These are phyloP conservation scores for Theobroma cacao DNA, from an alignment of 345 rosid genomes.

Conservation along the genomic window DNA sequence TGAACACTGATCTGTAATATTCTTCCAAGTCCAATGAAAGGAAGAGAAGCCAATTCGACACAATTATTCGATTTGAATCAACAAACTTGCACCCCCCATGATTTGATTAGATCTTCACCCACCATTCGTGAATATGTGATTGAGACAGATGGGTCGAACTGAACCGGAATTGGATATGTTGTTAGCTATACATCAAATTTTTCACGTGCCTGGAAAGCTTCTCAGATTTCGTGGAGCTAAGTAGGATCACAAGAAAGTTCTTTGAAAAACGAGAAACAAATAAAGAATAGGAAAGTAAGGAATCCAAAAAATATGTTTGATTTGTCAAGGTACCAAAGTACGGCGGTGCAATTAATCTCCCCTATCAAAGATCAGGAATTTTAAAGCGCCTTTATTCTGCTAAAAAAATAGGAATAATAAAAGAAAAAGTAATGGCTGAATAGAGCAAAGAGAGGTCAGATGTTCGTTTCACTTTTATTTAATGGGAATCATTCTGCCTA, in stretches of 20 bases:
- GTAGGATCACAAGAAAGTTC: background rate
- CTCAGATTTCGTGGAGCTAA: background rate
- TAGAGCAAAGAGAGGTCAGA: background rate
- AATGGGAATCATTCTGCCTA: background rate
- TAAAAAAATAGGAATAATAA: background rate
- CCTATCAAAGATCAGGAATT: background rate
- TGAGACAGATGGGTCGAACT: background rate
- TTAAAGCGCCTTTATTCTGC: background rate
- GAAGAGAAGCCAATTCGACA: slow-evolving; percentile 3
- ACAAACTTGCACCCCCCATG: background rate
- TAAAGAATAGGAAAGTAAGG: too few relatives aligned
- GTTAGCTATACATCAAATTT: background rate
- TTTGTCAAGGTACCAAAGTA: background rate
- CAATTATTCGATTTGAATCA: slow-evolving; percentile 17
- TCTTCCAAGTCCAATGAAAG: background rate
- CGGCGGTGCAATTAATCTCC: background rate
- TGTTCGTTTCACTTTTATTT: background rate
- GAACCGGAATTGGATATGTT: background rate
- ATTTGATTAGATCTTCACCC: background rate
- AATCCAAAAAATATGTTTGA: too few relatives aligned
- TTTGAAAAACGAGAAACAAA: too few relatives aligned
- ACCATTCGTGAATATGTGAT: background rate
- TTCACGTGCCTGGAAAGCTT: background rate
- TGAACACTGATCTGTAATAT: background rate
- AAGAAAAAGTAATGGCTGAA: background rate